phyloP scores from a whole-genome alignment of 2,329 filamentous ascomycete species.

The Intubia oerlemansii region DNA sequence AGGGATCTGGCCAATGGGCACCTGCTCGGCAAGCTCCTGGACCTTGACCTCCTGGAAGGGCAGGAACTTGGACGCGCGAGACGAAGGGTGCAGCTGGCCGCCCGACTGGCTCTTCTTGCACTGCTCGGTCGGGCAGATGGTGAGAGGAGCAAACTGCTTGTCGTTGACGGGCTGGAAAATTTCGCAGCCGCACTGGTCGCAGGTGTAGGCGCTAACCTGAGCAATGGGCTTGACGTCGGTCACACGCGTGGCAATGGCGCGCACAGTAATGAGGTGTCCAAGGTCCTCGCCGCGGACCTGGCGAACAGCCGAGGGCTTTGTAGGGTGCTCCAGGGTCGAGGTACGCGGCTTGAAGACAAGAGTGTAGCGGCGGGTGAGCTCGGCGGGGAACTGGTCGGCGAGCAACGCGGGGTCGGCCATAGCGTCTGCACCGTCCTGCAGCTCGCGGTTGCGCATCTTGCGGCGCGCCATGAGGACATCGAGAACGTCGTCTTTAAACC shows the following conservation, averaged over 20 bases:
- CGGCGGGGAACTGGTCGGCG: slow-evolving; percentile 69
- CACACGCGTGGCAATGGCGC: slow-evolving; percentile 84
- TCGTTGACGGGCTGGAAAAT: slow-evolving; percentile 91
- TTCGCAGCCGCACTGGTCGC: slow-evolving; percentile 87
- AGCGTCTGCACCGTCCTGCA: slow-evolving; percentile 44
- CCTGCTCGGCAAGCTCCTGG: slow-evolving; percentile 97
- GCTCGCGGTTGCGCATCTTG: slow-evolving; percentile 62
- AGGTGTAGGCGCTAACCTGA: slow-evolving; percentile 96
- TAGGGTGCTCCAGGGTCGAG: slow-evolving; percentile 40
- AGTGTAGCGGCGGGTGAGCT: slow-evolving; percentile 82
- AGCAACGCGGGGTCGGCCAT: slow-evolving; percentile 41
- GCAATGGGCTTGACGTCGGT: slow-evolving; percentile 96
- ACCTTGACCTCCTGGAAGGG: slow-evolving; percentile 98
- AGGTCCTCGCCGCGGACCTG: slow-evolving; percentile 86
- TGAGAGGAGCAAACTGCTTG: slow-evolving; percentile 75
- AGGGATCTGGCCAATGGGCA: slow-evolving; percentile 93
- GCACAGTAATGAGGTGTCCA: slow-evolving; percentile 79
- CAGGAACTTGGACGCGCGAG: slow-evolving; percentile 88
- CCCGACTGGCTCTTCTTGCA: slow-evolving; percentile 82
- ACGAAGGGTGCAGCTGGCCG: slow-evolving; percentile 82
- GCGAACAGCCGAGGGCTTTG: slow-evolving; percentile 63
- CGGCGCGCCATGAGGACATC: slow-evolving; percentile 93
- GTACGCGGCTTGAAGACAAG: slow-evolving; percentile 87
- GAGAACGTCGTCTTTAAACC: slow-evolving; percentile 92
- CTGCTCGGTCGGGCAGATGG: slow-evolving; percentile 72